These are phyloP conservation scores for Salix arbutifolia DNA, from an alignment of 345 rosid genomes.

Conservation along the genomic window DNA sequence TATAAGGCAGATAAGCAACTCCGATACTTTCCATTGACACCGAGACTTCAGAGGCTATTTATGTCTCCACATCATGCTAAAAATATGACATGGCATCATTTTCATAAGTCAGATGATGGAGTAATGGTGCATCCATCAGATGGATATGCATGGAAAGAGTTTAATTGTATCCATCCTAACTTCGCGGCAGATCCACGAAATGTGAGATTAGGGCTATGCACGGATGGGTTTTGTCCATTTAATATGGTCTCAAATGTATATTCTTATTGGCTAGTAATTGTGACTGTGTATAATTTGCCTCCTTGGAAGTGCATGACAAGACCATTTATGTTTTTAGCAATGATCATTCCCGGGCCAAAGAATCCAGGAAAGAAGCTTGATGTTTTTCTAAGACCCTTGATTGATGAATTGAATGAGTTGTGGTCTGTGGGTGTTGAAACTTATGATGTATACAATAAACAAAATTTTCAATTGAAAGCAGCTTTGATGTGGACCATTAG, in stretches of 20 bases:
- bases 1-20: too few species aligned
- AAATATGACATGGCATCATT: too few species aligned
- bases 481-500: background rate
- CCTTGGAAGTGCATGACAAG: slow-evolving; percentile 2
- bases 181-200: background rate
- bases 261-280: background rate
- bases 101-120: too few species aligned
- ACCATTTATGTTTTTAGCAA: background rate
- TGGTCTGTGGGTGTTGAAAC: background rate
- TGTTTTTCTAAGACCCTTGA: background rate
- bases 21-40: too few species aligned
- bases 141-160: too few species aligned
- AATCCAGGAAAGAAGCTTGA: background rate
- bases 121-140: too few species aligned
- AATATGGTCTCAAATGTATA: background rate
- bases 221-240: background rate
- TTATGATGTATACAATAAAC: background rate
- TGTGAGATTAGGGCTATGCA: background rate
- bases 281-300: background rate
- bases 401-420: background rate
- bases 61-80: too few species aligned
- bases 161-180: too few species aligned
- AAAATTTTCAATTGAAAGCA: background rate
- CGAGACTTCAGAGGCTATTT: too few species aligned
- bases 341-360: background rate